Evolutionary conservation across 2,329 filamentous ascomycete species (phyloP).

Genomic region (Ceratocystis alfenasii): DNA sequence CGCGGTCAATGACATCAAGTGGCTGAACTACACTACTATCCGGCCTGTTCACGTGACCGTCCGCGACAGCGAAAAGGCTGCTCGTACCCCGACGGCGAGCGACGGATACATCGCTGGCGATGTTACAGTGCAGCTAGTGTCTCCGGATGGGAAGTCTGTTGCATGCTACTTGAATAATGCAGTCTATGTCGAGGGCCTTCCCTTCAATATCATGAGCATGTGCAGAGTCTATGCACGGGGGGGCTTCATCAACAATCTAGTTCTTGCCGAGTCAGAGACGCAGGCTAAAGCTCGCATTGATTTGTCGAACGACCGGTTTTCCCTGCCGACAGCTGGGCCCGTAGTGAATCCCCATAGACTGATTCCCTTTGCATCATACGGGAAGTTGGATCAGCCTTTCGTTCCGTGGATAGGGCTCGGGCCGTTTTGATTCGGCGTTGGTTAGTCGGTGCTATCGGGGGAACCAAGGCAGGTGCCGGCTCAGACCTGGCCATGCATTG

Average conservation of each 20-base stretch:
- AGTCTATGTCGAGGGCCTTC: slow-evolving; percentile 1
- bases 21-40: slow-evolving; percentile 3
- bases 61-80: background rate
- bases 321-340: background rate
- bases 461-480: too few species aligned
- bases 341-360: background rate
- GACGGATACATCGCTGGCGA: slow-evolving; percentile 8
- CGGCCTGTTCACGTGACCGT: slow-evolving; percentile 7
- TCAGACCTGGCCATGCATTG: too few species aligned
- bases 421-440: background rate
- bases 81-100: background rate
- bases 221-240: slow-evolving; percentile 5
- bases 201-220: slow-evolving; percentile 7
- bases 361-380: background rate
- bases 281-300: background rate
- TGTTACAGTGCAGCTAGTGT: slow-evolving; percentile 4
- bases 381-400: background rate
- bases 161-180: slow-evolving; percentile 1
- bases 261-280: background rate
- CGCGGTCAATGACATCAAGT: slow-evolving; percentile 14
- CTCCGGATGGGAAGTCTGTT: background rate
- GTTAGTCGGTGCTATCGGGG: too few species aligned
- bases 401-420: background rate
- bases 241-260: slow-evolving; percentile 9
- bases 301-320: background rate